These are phyloP conservation scores for Pestalotiopsis fici DNA, from an alignment of 2,329 filamentous ascomycete species.

Conservation along the genomic window DNA sequence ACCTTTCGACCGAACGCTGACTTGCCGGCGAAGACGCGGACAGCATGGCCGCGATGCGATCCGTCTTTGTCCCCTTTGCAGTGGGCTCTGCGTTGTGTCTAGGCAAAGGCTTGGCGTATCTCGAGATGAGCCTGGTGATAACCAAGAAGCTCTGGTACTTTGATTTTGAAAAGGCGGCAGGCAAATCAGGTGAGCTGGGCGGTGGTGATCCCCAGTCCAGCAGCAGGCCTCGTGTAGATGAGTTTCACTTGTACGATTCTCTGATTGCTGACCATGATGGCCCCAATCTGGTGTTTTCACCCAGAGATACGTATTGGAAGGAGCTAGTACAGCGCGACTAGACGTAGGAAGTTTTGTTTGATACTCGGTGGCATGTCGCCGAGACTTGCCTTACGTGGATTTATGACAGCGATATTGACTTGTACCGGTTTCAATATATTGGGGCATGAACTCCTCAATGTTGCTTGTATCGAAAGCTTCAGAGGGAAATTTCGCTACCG, in stretches of 20 bases:
- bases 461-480: too few relatives aligned
- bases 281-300: neutral
- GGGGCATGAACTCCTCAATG: too few relatives aligned
- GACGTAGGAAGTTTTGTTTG: too few relatives aligned
- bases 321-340: neutral
- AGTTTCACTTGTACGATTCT: neutral
- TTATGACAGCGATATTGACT: too few relatives aligned
- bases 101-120: slow-evolving; percentile 27
- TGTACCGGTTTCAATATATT: too few relatives aligned
- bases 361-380: too few relatives aligned
- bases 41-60: neutral
- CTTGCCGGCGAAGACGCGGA: neutral
- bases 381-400: too few relatives aligned
- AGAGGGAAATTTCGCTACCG: too few relatives aligned
- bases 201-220: neutral
- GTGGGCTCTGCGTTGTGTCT: slow-evolving; percentile 34
- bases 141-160: slow-evolving; percentile 20
- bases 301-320: neutral
- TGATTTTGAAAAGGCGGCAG: slow-evolving; percentile 11
- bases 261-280: neutral
- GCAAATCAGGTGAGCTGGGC: neutral
- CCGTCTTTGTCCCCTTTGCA: slow-evolving; percentile 31
- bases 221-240: neutral
- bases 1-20: neutral
- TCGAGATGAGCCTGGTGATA: slow-evolving; percentile 18